phyloP scores from a whole-genome alignment of 2,329 filamentous ascomycete genomes.

The Penicillium sp. region DNA sequence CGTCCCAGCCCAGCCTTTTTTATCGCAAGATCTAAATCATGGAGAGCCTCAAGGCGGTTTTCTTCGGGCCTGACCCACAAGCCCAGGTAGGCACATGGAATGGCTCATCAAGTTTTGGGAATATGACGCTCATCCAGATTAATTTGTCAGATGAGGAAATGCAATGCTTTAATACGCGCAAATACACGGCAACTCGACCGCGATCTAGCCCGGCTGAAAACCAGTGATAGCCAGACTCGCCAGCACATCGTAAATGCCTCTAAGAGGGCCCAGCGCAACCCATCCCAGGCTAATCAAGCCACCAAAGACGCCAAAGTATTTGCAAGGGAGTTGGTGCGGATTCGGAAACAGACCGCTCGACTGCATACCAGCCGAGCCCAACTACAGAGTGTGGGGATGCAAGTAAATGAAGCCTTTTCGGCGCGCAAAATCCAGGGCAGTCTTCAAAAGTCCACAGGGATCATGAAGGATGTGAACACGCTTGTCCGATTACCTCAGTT shows the following conservation, averaged over 20 bases:
- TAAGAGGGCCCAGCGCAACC: constrained; percentile 75
- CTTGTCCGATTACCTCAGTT: constrained; percentile 82
- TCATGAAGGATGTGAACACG: constrained; percentile 96
- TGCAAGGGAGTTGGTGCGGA: constrained; percentile 79
- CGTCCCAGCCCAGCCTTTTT: background rate
- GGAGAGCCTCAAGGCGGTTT: constrained; percentile 82
- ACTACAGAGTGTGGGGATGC: constrained; percentile 90
- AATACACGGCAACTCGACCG: constrained; percentile 95
- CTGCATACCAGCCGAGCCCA: constrained; percentile 88
- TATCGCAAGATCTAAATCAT: constrained; percentile 51
- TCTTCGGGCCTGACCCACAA: constrained; percentile 89
- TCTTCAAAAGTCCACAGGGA: constrained; percentile 78
- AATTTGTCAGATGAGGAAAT: constrained; percentile 77
- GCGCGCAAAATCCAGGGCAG: constrained; percentile 94
- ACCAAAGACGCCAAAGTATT: constrained; percentile 81
- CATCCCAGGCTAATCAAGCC: constrained; percentile 74
- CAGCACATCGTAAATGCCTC: constrained; percentile 80
- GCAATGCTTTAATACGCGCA: constrained; percentile 81
- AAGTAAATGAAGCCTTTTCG: constrained; percentile 94
- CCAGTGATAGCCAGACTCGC: constrained; percentile 79
- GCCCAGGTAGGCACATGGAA: constrained; percentile 66
- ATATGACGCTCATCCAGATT: constrained; percentile 10
- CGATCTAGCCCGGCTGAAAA: constrained; percentile 76
- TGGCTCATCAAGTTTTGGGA: background rate
- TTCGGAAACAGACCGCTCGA: constrained; percentile 71